These are phyloP conservation scores for Dictyostelium capitatum DNA, from an alignment of 78 protist genomes.

Conservation along the genomic window DNA sequence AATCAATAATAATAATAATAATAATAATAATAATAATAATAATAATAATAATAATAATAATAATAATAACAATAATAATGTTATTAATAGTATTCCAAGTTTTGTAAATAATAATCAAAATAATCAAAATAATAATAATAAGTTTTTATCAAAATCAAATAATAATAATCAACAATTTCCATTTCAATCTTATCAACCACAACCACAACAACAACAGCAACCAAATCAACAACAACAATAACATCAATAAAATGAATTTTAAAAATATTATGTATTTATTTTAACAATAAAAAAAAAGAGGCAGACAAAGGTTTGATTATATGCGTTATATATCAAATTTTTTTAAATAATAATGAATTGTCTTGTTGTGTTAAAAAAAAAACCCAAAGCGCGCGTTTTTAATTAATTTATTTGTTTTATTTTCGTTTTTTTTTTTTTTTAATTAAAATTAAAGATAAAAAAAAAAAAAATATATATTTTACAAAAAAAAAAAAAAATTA, in stretches of 20 bases:
- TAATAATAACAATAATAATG: not conserved
- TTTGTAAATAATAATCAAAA: not conserved
- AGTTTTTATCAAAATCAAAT: not conserved
- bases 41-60: not conserved
- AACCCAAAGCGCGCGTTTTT: no score
- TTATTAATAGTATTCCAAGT: not conserved
- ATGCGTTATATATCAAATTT: no score
- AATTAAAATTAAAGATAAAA: no score
- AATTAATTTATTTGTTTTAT: no score
- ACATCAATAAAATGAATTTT: no score
- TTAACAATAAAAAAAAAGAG: no score
- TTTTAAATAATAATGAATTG: no score
- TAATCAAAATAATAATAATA: not conserved
- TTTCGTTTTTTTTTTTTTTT: no score
- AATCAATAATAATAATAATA: not conserved
- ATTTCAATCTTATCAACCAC: not conserved
- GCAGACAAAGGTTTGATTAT: no score
- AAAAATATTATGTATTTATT: not conserved
- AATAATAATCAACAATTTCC: conserved; percentile 3
- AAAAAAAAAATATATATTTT: no score
- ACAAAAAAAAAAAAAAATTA: no score
- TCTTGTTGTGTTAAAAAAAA: no score
- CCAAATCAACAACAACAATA: not conserved
- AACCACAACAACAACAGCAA: not conserved
- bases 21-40: not conserved